Conservation (phyloP, 2,329 filamentous ascomycete genomes). For the Cercospora berteroae region DNA sequence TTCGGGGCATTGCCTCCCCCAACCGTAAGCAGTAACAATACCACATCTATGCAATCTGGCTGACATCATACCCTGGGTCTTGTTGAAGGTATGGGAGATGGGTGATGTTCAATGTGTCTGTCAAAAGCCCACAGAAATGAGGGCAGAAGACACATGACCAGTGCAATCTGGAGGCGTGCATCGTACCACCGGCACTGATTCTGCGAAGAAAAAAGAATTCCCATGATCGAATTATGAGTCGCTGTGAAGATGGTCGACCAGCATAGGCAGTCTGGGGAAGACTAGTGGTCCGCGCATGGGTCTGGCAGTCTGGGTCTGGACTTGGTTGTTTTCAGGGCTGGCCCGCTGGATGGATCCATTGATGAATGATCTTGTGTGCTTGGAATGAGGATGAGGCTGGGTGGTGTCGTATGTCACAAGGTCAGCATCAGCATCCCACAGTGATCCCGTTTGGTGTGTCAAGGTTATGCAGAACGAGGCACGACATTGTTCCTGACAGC, state of each 20-base stretch:
- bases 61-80: not conserved
- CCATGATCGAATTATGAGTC: not conserved
- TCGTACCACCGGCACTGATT: no score
- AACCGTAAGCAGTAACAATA: not conserved
- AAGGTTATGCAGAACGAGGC: not conserved
- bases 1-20: not conserved
- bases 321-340: not conserved
- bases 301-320: not conserved
- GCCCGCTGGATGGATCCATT: not conserved
- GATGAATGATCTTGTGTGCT: not conserved
- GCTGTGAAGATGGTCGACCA: not conserved
- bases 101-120: not conserved
- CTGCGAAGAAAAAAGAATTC: no score
- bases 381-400: not conserved
- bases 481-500: not conserved
- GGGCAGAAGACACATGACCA: no score
- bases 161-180: no score
- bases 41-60: not conserved
- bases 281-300: not conserved
- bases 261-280: not conserved
- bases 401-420: not conserved
- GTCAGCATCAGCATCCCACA: not conserved
- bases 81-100: not conserved
- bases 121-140: no score
- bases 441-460: not conserved